A percentile compares a stretch with the other conserved stretches of the same genome.
Conservation (phyloP, 139 green algal genomes). For the Picochlorum sp. region DNA sequence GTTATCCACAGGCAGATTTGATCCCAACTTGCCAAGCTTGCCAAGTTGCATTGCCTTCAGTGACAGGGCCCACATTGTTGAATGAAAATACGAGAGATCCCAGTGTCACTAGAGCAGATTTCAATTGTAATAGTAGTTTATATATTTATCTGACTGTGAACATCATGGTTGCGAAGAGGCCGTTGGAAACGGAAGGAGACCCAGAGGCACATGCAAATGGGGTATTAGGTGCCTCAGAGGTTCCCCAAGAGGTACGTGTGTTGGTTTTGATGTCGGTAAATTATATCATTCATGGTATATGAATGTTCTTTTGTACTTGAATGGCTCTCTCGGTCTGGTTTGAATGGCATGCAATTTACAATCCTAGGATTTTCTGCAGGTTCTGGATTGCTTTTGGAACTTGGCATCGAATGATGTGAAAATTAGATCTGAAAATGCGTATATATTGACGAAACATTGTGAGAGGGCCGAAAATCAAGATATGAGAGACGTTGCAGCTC, state of each 20-base stretch:
- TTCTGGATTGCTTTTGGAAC: constrained; percentile 64
- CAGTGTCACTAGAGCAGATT: no score
- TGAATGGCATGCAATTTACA: background rate
- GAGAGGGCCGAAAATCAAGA: background rate
- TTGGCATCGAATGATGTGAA: constrained; percentile 51
- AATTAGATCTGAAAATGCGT: constrained; percentile 10
- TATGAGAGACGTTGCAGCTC: background rate
- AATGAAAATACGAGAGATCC: no score
- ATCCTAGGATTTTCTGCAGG: constrained; percentile 19
- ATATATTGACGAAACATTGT: background rate
- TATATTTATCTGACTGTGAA: no score
- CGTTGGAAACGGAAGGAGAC: no score
- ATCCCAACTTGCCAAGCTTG: no score
- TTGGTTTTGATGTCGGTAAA: background rate
- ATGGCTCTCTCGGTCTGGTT: background rate
- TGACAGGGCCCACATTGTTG: no score
- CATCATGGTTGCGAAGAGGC: no score
- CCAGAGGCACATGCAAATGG: constrained; percentile 10
- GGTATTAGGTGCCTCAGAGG: constrained; percentile 49
- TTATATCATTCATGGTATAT: background rate
- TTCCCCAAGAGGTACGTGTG: constrained; percentile 32
- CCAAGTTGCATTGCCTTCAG: no score
- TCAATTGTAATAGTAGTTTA: no score
- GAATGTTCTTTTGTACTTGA: background rate
- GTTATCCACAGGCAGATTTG: no score